These are phyloP conservation scores for Pseudogymnoascus sp. DNA, from an alignment of 2,329 filamentous ascomycete genomes.

Conservation along the genomic window DNA sequence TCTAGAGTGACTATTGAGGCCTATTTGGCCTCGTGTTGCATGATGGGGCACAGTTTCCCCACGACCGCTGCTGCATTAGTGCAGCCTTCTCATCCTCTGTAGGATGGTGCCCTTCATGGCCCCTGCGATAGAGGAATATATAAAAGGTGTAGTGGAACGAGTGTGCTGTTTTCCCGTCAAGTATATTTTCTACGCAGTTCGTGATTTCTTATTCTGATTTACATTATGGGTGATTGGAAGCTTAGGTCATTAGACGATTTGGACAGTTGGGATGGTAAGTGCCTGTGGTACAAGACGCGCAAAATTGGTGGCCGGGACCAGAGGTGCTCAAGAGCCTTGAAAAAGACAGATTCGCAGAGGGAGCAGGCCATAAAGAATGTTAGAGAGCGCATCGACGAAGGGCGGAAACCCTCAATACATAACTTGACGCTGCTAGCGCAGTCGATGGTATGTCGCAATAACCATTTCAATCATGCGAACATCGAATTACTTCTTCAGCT, in stretches of 20 bases:
- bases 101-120: neutral
- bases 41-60: neutral
- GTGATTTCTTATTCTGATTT: neutral
- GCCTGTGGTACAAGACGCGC: neutral
- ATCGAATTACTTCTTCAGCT: neutral
- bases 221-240: neutral
- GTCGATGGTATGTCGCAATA: neutral
- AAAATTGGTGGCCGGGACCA: neutral
- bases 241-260: neutral
- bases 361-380: neutral
- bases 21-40: neutral
- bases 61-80: too few relatives aligned
- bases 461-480: neutral
- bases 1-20: neutral
- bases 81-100: neutral
- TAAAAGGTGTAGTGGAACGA: neutral
- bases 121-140: neutral
- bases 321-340: neutral
- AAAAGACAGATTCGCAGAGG: neutral
- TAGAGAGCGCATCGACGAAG: neutral
- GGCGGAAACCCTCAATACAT: neutral
- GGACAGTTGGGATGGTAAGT: neutral
- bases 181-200: neutral
- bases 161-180: neutral
- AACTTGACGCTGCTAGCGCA: neutral